Base-by-base conservation (phyloP, 805 yeast species). In the Metschnikowia colocasiae region DNA sequence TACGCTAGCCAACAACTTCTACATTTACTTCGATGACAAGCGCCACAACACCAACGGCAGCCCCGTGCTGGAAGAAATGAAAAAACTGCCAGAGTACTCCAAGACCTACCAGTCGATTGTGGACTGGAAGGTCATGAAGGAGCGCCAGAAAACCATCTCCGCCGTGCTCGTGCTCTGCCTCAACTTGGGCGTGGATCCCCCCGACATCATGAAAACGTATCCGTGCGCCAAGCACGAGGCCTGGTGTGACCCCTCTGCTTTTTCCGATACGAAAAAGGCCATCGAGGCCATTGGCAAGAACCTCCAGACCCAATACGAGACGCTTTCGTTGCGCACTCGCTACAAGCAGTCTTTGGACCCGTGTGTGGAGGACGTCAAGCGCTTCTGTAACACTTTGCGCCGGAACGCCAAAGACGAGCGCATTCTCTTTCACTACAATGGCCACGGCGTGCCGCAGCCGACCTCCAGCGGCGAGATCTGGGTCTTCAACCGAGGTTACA, bases 371-470 rank as follows among this genome's bases (percentile, higher is more conserved):
- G 99, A 94, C 60, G 85, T 90, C 33, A 92, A 92, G 61, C 74
- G 97, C 41, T 86, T 91, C 56, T 91, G 97, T 63, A 85, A 88
- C 55, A 86, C 95, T 0, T 69, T 94, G 50, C 74, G 99, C 55
- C 76, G 97, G 47, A 85, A 86, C 48, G 95, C 97, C 2, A 88
- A 91, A 60, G 97, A 92, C 52, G 98, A 92, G 62, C 75, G 99
- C 50, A 86, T 92, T 8, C 64, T 94, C 45, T 92, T 94, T 64
- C 98, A 94, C 63, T 94, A 94, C 64, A 94, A 94, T 58, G 99
- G 99, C 6, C 99, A 94, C 62, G 99, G 99, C 20, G 99, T 94
- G 1, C 99, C 99, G 0, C 89, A 89, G 58, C 98, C 99, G 0
- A 94, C 99, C 0, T 82, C 89, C 30, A 81, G 91, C 39, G 99